phyloP scores from a whole-genome alignment of 2,329 filamentous ascomycete species.

The Pleurostoma richardsiae region DNA sequence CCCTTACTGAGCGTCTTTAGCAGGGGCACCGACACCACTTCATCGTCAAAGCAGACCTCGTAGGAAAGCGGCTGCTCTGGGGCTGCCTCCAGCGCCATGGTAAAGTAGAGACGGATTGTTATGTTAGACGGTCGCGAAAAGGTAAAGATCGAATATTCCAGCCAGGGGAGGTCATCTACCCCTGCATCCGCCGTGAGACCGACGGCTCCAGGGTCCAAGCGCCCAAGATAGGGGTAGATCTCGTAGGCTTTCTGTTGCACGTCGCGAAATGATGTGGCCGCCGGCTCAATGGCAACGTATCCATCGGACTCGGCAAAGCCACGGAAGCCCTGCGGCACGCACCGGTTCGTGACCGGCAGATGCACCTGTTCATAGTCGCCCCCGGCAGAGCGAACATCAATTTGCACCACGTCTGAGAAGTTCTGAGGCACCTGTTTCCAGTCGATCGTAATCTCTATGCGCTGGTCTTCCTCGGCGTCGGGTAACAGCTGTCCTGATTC shows the following conservation, averaged over 20 bases:
- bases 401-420: slow-evolving; percentile 17
- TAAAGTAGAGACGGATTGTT: slow-evolving; percentile 24
- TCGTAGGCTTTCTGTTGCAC: slow-evolving; percentile 18
- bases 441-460: slow-evolving; percentile 39
- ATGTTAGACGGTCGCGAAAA: neutral
- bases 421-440: slow-evolving; percentile 33
- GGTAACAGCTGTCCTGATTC: slow-evolving; percentile 29
- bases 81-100: slow-evolving; percentile 26
- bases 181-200: slow-evolving; percentile 4
- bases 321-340: slow-evolving; percentile 29
- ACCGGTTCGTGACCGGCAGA: slow-evolving; percentile 7
- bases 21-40: slow-evolving; percentile 9
- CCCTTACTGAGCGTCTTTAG: slow-evolving; percentile 14
- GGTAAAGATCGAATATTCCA: slow-evolving; percentile 4
- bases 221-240: slow-evolving; percentile 30
- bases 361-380: slow-evolving; percentile 30
- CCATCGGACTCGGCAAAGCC: slow-evolving; percentile 43
- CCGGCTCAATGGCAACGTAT: slow-evolving; percentile 19
- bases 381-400: slow-evolving; percentile 26
- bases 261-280: slow-evolving; percentile 20
- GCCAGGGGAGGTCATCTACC: neutral
- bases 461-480: slow-evolving; percentile 30
- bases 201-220: slow-evolving; percentile 33
- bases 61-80: slow-evolving; percentile 34
- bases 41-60: slow-evolving; percentile 30